phyloP scores from a whole-genome alignment of 306 rosid species.

The Urtica urens region DNA sequence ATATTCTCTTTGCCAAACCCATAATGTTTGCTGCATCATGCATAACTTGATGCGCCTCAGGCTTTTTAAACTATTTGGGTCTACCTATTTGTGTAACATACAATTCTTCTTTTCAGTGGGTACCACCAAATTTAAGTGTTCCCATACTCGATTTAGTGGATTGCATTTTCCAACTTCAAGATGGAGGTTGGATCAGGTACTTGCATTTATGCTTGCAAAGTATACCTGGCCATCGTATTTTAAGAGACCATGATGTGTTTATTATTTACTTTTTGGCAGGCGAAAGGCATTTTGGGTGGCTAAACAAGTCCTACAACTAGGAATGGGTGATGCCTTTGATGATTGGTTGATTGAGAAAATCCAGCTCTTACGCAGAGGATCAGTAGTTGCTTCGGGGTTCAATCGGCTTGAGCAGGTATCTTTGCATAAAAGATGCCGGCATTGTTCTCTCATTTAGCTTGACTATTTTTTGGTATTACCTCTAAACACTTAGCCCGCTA shows the following conservation, averaged over 20 bases:
- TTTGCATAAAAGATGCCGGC: not conserved
- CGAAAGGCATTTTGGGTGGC: conserved; percentile 98
- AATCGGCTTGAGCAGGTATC: conserved; percentile 72
- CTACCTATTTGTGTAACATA: conserved; percentile 17
- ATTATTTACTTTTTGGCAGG: too few species aligned
- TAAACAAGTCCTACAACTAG: conserved; percentile 85
- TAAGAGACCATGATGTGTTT: conserved; percentile 16
- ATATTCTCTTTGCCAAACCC: not conserved
- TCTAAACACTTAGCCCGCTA: conserved; percentile 11
- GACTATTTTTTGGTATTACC: not conserved
- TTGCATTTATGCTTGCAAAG: conserved; percentile 4
- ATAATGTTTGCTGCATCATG: not conserved
- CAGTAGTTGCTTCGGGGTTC: conserved; percentile 78
- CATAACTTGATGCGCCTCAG: not conserved
- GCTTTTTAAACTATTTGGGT: conserved; percentile 1
- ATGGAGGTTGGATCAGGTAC: conserved; percentile 99
- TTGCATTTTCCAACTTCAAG: conserved; percentile 88
- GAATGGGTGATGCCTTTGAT: conserved; percentile 99
- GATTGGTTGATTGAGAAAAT: conserved; percentile 95
- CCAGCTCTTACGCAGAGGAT: conserved; percentile 82
- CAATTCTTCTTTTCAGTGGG: conserved; percentile 64
- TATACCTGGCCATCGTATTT: conserved; percentile 6
- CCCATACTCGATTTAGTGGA: conserved; percentile 90
- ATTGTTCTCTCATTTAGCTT: too few species aligned
- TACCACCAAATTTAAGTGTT: conserved; percentile 81